A percentile compares a stretch with the other conserved stretches of the same genome.
Evolutionary conservation across 164 flowering plant species (phyloP).

Genomic region (Macadamia tetraphylla): DNA sequence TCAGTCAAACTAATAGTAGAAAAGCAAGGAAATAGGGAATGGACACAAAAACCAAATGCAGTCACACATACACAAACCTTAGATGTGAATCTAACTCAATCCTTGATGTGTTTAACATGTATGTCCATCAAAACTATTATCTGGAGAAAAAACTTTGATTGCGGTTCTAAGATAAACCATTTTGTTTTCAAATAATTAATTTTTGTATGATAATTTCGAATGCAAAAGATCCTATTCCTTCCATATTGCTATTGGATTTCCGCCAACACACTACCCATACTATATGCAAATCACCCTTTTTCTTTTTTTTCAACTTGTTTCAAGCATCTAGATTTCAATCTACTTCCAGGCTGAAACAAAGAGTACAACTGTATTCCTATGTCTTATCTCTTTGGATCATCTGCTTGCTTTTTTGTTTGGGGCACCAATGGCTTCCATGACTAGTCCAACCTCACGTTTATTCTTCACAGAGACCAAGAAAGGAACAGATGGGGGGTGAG

Average conservation of each 20-base stretch:
- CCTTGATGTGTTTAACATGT: neutral
- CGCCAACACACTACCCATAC: too few relatives aligned
- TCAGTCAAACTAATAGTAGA: neutral
- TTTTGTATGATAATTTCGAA: too few relatives aligned
- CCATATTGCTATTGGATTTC: too few relatives aligned
- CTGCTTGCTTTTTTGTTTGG: neutral
- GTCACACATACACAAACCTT: neutral
- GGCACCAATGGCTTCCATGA: neutral
- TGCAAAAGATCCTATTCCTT: too few relatives aligned
- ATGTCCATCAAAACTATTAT: too few relatives aligned
- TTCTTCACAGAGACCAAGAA: conserved; percentile 1
- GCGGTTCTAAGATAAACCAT: too few relatives aligned
- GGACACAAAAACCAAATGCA: neutral
- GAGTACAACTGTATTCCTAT: conserved; percentile 24
- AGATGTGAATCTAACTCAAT: neutral
- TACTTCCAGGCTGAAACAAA: conserved; percentile 19
- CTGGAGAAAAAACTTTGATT: too few relatives aligned
- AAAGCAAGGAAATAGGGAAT: too few relatives aligned
- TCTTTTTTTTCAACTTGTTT: neutral
- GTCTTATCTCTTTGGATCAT: conserved; percentile 24
- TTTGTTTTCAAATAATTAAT: too few relatives aligned
- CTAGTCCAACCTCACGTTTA: neutral
- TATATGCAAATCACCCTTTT: neutral
- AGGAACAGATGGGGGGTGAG: neutral
- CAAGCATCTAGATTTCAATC: neutral